phyloP scores from a whole-genome alignment of 495 filamentous ascomycete genomes.

The Patellaria atrata region DNA sequence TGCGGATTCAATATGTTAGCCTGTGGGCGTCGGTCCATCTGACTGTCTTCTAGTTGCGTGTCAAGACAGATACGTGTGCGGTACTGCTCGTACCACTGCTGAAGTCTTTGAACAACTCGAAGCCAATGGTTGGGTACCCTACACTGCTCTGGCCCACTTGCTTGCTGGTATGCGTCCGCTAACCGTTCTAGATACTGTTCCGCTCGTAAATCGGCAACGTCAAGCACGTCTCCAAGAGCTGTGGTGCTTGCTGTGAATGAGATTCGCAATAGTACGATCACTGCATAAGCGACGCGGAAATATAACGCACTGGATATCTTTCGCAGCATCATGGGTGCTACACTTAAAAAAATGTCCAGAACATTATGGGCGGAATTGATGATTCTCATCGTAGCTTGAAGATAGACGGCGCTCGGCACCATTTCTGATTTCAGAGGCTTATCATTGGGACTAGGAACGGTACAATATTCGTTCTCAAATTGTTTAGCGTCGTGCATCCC shows the following conservation, averaged over 20 bases:
- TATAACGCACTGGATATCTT: conserved; percentile 34
- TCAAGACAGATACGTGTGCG: no score
- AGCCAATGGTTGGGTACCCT: conserved; percentile 8
- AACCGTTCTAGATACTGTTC: conserved; percentile 33
- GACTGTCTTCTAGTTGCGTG: no score
- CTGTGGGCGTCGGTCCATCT: no score
- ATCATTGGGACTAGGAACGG: conserved; percentile 30
- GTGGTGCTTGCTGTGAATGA: conserved; percentile 34
- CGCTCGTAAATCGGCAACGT: conserved; percentile 30
- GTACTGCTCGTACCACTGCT: conserved; percentile 3
- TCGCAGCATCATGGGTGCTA: conserved; percentile 30
- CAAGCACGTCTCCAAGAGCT: conserved; percentile 32
- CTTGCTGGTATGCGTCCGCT: conserved; percentile 19
- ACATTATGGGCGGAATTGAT: conserved; percentile 36
- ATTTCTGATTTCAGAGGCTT: conserved; percentile 20
- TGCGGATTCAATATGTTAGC: no score
- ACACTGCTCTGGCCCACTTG: conserved; percentile 14
- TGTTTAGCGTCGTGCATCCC: conserved; percentile 14
- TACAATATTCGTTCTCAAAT: conserved; percentile 27
- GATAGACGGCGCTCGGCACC: conserved; percentile 25
- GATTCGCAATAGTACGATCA: conserved; percentile 37
- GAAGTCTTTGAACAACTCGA: not conserved
- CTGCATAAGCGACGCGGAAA: conserved; percentile 30
- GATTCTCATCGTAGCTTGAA: conserved; percentile 35
- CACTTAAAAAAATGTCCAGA: conserved; percentile 32